Evolutionary conservation across 2,329 filamentous ascomycete genomes (phyloP).

Genomic region (Escovopsis sp.): DNA sequence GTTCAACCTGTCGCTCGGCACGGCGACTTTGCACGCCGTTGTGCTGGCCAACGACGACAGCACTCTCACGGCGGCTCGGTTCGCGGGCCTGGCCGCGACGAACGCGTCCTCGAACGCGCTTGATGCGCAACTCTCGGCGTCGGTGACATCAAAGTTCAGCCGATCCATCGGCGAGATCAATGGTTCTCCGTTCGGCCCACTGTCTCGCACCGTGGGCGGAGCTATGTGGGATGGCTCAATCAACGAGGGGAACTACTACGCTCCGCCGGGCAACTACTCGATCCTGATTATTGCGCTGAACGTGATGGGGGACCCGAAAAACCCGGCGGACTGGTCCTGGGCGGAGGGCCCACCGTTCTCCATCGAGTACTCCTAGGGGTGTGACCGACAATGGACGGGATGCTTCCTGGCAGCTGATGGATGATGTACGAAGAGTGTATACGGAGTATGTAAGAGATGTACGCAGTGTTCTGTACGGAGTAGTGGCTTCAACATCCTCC

Average conservation of each 20-base stretch:
- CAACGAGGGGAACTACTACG: slow-evolving; percentile 28
- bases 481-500: no score
- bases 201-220: no score
- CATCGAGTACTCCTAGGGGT: slow-evolving; percentile 24
- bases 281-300: slow-evolving; percentile 32
- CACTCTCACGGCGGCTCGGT: no score
- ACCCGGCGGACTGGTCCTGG: slow-evolving; percentile 31
- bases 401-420: no score
- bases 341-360: slow-evolving; percentile 25
- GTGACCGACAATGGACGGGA: not conserved
- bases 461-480: no score
- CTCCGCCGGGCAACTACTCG: slow-evolving; percentile 33
- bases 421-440: no score
- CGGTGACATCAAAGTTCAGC: no score
- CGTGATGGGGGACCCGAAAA: slow-evolving; percentile 32
- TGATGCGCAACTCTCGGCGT: no score
- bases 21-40: slow-evolving; percentile 26
- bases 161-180: slow-evolving; percentile 27
- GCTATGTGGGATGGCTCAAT: slow-evolving; percentile 36
- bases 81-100: no score
- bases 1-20: slow-evolving; percentile 29
- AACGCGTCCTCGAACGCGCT: no score
- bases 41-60: no score
- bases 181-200: slow-evolving; percentile 23
- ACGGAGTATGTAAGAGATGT: no score